Base-by-base conservation (phyloP, 179 eudicot species). In the Pouteria campechiana region DNA sequence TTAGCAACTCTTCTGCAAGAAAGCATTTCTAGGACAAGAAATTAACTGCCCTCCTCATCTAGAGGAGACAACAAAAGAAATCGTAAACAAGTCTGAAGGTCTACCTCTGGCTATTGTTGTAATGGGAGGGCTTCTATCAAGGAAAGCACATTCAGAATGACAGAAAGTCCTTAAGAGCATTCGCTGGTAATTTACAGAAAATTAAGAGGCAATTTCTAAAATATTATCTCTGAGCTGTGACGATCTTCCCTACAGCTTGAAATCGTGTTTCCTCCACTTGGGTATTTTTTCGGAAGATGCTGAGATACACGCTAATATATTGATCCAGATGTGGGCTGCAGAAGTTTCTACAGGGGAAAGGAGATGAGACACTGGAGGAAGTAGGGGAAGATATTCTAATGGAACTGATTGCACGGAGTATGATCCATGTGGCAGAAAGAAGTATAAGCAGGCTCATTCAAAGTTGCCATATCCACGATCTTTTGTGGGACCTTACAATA, bases 301-400 rank as follows among this genome's bases (percentile, higher is more conserved):
- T 16, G 40, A 32, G 12, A 31, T 52, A 3, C 34, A 11, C 0
- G 38, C 8, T 15, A 21, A 3, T 4, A 40, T 31, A 17, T 24
- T 52, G 32, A 21, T 52, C 19, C 14, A 17, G 9, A 17, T 41
- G 5, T 52, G 57, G 57, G 5, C 42, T n/a, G 57, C 57, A 21
- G 41, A 52, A 19, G 3, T 42, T 52, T 15, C 9, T 52, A 6
- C 6, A 19, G 7, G 17, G 21, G 14, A 20, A 3, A 7, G 20
- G 13, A 5, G n/a, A 3, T 10, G 11, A 20, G 17, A 32, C 9
- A 0, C 1, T 32, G 32, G 38, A 41, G 22, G 29, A 14, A 2
- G 57, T 31, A 7, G 47, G 39, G 6, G 47, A 52, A 22, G 57
- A 29, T 19, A 11, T 4, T 5, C 22, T 50, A 27, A 28, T 37